phyloP scores from a whole-genome alignment of 2,329 filamentous ascomycete genomes.

The Fonsecaea pedrosoi region DNA sequence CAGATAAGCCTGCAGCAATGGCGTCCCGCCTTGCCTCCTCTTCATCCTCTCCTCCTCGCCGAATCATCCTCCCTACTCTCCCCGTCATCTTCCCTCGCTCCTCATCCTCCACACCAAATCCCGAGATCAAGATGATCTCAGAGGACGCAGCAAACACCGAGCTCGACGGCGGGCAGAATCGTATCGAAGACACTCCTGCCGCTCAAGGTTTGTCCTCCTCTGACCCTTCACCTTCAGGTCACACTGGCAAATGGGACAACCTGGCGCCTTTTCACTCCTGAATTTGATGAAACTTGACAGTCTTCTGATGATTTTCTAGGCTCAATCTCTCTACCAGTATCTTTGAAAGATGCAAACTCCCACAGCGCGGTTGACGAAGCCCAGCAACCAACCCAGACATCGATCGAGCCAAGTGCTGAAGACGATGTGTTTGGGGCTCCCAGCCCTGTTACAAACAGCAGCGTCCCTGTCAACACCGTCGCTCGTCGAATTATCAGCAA shows the following conservation, averaged over 20 bases:
- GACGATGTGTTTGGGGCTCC: constrained; percentile 27
- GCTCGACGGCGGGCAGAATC: constrained; percentile 1
- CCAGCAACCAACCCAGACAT: no score
- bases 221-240: neutral
- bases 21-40: constrained; percentile 16
- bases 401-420: constrained; percentile 16
- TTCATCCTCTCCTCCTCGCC: neutral
- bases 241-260: neutral
- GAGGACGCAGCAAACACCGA: neutral
- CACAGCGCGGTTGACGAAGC: constrained; percentile 5
- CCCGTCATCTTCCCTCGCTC: constrained; percentile 3
- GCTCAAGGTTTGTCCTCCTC: constrained; percentile 2
- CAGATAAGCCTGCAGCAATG: constrained; percentile 14
- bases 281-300: constrained; percentile 7
- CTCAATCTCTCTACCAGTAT: neutral
- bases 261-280: neutral
- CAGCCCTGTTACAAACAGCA: neutral
- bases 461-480: constrained; percentile 4
- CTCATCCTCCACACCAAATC: constrained; percentile 4
- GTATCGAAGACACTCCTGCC: neutral
- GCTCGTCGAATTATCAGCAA: constrained; percentile 13
- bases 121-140: constrained; percentile 2
- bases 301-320: neutral
- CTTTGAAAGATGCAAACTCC: constrained; percentile 3
- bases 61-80: neutral